Evolutionary conservation across 1,284 basidiomycete genomes (phyloP), one percentile per base, ranked within the genome.

Genomic region (Apiotrichum gracile): DNA sequence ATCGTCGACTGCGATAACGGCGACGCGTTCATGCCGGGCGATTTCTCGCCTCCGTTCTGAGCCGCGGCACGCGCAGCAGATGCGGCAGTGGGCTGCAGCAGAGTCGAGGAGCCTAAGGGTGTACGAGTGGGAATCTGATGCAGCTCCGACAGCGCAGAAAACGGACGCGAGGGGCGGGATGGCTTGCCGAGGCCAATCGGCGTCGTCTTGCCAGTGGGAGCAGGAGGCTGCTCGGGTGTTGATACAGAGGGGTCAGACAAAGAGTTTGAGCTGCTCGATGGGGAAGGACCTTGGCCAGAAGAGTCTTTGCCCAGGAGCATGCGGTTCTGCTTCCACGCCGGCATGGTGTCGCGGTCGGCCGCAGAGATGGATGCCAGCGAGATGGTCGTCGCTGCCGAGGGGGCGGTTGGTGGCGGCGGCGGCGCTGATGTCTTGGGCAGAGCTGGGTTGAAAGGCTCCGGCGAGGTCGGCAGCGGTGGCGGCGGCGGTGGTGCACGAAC

Each of bases 291-390:
- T 33, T 9, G 22, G n/a, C 19, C 33, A 35, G 21, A 13, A 14
- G 35, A 34, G 17, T 19, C 17, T 44, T 60, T 64, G 33, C 62
- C 62, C 37, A 62, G 26, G 14, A 58, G 50, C 16, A 62, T 54
- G 13, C 62, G 55, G 54, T 62, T 56, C 48, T 53, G 45, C 54
- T 64, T 64, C 62, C 62, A 64, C 21, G 52, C 55, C 0, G 62
- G 62, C 5, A 64, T 54, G 19, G 43, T 46, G 12, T 45, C 21
- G 19, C 38, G 22, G 33, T 17, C 14, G 7, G 35, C 24, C 16
- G 49, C 27, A 1, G 45, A 40, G 3, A 29, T 9, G 2, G 45
- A 19, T 8, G 46, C n/a, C n/a, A n/a, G n/a, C n/a, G n/a, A n/a
- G n/a, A n/a, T n/a, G n/a, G n/a, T n/a, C n/a, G n/a, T n/a, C n/a